Base-by-base conservation (phyloP, 2,329 filamentous ascomycete species). In the Talaromyces funiculosus region DNA sequence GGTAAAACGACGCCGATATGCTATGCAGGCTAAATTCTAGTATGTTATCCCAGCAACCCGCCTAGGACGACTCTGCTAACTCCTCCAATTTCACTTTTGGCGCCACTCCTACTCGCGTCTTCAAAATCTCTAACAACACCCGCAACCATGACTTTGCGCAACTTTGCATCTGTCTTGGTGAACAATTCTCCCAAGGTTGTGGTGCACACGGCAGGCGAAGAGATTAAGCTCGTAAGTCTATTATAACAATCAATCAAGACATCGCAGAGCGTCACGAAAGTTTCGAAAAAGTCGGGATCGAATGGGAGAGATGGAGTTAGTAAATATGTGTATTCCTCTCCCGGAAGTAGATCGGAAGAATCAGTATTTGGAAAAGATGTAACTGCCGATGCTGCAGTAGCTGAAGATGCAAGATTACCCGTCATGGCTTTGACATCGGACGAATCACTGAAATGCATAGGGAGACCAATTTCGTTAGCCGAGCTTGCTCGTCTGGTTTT, bases 251-350 rank as follows among this genome's bases (percentile, higher is more conserved):
- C 94, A 68, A 97, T 95, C 63, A 99, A 79, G 3, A 96, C 90
- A 71, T 99, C 94, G 77, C 94, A 97, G 6, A 99, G 81, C 12
- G 94, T 97, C 14, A 92, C 89, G 77, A 97, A 97, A 0, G 92
- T 97, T 77, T 95, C 92, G 74, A 93, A 94, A 70, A 96, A 99
- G 75, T 99, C 94, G 0, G 94, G 94, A 65, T 97, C 92, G 71
- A 99, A 99, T 0, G 94, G 94, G 53, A 99, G 78, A 16, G 87
- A 88, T 0, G 94, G 94, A n/a, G 93, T 97, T 20, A 97, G 82
- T 1, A 99, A 81, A 72, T 93, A 87, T 0, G 86, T 86, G 73
- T 97, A 99, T 69, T 95, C 90, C 70, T 96, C 92, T 38, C 92
- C 91, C 0, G 89, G 88, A 0, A 90, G 78, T 24, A 91, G 81